Evolutionary conservation across 495 filamentous ascomycete species (phyloP).

Genomic region (Astrocystis sublimbata): DNA sequence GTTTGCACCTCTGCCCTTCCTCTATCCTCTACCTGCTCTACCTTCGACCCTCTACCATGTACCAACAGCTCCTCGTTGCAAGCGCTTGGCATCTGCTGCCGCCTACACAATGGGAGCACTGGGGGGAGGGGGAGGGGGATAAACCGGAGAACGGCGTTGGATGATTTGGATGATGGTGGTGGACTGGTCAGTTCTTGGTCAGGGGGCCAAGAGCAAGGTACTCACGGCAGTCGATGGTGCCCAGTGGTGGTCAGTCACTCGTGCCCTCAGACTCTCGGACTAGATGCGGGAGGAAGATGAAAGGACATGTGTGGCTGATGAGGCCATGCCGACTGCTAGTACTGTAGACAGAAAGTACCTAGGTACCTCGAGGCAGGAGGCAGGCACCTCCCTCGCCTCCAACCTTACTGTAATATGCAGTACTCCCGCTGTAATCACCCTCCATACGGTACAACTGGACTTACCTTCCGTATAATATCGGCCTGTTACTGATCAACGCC

Average conservation of each 20-base stretch:
- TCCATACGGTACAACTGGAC: too few species aligned
- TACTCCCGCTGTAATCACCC: too few species aligned
- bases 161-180: conserved; percentile 19
- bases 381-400: too few species aligned
- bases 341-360: neutral
- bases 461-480: too few species aligned
- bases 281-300: conserved; percentile 1
- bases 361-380: neutral
- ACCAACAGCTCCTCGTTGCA: conserved; percentile 5
- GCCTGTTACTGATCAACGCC: too few species aligned
- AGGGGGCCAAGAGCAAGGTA: conserved; percentile 13
- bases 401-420: too few species aligned
- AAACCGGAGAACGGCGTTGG: conserved; percentile 20
- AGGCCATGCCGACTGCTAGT: neutral
- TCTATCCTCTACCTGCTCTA: too few species aligned
- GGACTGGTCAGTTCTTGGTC: conserved; percentile 9
- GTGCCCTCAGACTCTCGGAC: neutral
- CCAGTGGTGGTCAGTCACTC: neutral
- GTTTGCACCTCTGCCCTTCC: neutral
- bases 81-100: conserved; percentile 17
- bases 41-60: too few species aligned
- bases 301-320: conserved; percentile 19
- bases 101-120: conserved; percentile 11
- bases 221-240: neutral
- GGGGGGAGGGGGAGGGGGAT: neutral